Base-by-base conservation (phyloP, 495 filamentous ascomycete species). In the Aeminium ludgeri region DNA sequence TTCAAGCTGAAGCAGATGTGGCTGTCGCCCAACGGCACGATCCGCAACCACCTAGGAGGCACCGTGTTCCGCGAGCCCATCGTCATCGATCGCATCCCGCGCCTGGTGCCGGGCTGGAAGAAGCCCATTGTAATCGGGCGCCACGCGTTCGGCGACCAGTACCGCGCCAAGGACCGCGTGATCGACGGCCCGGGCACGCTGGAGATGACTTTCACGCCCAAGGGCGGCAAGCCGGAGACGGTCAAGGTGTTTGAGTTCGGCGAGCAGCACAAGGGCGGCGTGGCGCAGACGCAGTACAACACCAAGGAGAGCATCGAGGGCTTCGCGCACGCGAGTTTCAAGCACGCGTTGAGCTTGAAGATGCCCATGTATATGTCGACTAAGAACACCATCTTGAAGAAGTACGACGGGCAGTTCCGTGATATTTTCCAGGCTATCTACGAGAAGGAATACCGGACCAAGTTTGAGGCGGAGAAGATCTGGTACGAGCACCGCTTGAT, bases 1-100 rank as follows among this genome's bases (percentile, higher is more conserved):
- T 97, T 97, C 64, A 81, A 91, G 54, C 71, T 97, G 49, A 97
- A 96, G 82, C 74, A 95, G 65, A 95, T 96, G 89, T 97, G 89
- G 89, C 72, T 95, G 40, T 91, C 82, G 41, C 89, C 89, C 55
- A 97, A 97, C 60, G 89, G 89, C 54, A 97, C 89, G 34, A 96
- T 97, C 68, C 77, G 89, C 57, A 97, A 97, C 64, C 70, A 73
- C 50, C 78, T 97, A 57, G 86, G 86, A 44, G 89, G 89, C 46
- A 97, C 89, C 52, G 86, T 97, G 45, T 97, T 97, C 76, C 76
- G 89, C 59, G 89, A 94, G 63, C 89, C 89, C 51, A 97, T 97
- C 50, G 79, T 97, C 55, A 97, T 97, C 49, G 78, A 80, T 41
- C 72, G 74, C 49, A 82, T 97, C 46, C 89, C 89, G 40, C 77